phyloP scores from a whole-genome alignment of 1,284 basidiomycete species.

The Tylopilus sp. region DNA sequence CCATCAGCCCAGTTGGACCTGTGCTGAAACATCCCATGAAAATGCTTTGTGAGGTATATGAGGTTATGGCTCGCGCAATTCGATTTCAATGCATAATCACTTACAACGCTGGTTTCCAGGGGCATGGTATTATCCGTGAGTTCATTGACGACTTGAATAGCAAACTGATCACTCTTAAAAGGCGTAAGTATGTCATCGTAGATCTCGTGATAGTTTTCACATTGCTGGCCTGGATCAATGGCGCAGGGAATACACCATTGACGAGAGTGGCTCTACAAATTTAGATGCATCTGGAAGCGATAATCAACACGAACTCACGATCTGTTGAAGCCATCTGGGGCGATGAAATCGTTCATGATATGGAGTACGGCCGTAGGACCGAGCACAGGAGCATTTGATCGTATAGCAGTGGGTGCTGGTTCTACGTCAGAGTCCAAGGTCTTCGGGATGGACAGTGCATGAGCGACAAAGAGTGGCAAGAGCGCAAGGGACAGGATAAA shows the following conservation, averaged over 20 bases:
- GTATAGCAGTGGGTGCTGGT: neutral
- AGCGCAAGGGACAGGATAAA: neutral
- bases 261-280: constrained; percentile 21
- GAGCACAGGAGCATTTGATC: constrained; percentile 2
- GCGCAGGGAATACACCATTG: constrained; percentile 24
- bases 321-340: constrained; percentile 36
- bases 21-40: constrained; percentile 32
- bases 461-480: constrained; percentile 1
- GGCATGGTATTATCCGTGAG: constrained; percentile 34
- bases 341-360: constrained; percentile 27
- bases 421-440: neutral
- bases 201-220: neutral
- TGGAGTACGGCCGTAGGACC: constrained; percentile 17
- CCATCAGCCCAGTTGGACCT: constrained; percentile 35
- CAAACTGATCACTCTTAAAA: constrained; percentile 18
- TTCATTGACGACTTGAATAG: constrained; percentile 28
- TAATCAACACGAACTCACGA: constrained; percentile 21
- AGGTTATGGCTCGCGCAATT: neutral
- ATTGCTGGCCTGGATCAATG: constrained; percentile 22
- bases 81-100: neutral
- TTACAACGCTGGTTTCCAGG: constrained; percentile 35
- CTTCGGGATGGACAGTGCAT: neutral
- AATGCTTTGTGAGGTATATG: constrained; percentile 27
- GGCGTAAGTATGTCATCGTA: neutral
- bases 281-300: neutral